Base-by-base conservation (phyloP, 208 protist species). In the Trypanosoma lewisi region DNA sequence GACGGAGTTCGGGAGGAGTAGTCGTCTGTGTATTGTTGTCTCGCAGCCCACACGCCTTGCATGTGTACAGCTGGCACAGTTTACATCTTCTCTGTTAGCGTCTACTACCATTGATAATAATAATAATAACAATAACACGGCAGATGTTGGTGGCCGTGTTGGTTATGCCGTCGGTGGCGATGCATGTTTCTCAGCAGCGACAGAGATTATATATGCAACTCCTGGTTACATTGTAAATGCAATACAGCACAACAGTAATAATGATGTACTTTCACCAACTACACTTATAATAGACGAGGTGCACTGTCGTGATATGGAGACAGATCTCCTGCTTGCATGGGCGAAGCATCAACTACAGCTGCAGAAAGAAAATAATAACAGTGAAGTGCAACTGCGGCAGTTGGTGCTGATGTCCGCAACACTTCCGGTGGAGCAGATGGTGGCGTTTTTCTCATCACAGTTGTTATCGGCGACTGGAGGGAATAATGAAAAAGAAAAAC, bases 331-430 rank as follows among this genome's bases (percentile, higher is more conserved):
- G 17, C 68, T 94, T 0, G 73, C 85, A 14, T 91, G 70, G 74
- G 54, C 50, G 49, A 62, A 48, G 21, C 56, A 59, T 17, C 44
- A 42, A 31, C 50, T 72, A 39, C 49, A 28, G 23, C 30, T 55
- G 9, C 17, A 52, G 34, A 7, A 27, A 8, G 16, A 47, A 9
- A 27, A n/a, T n/a, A n/a, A n/a, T n/a, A n/a, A n/a, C n/a, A n/a
- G 12, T 16, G 0, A 47, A 41, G 21, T 53, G 45, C 36, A 27
- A 30, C 14, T 70, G 77, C 77, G 82, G 12, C 83, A 87, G 47
- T 71, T 86, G 34, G 69, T 82, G 9, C 72, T 94, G n/a, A 80
- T 94, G 77, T 94, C 87, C 21, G 87, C 83, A 1, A 93, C 87
- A 0, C 72, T 93, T 57, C 41, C 72, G 11, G 49, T 77, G 14